Conservation (phyloP, 208 protist species). For the Wallacemonas sp. region DNA sequence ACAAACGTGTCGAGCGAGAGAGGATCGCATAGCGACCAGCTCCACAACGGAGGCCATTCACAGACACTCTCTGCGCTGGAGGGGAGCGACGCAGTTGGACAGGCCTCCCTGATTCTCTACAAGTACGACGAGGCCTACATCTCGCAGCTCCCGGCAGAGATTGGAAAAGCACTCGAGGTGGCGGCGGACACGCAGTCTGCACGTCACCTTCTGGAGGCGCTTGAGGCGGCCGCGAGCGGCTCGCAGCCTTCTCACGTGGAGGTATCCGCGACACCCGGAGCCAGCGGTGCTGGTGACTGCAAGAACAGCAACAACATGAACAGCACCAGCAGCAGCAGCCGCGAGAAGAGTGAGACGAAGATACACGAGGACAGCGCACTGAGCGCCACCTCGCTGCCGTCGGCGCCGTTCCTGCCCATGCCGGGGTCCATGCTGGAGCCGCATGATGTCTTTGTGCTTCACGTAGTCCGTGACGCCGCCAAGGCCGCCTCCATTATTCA, state of each 20-base stretch:
- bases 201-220: background rate
- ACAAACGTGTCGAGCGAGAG: background rate
- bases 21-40: background rate
- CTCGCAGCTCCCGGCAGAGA: background rate
- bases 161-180: background rate
- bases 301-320: conserved; percentile 6
- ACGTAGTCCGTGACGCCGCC: conserved; percentile 23
- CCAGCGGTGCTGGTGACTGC: background rate
- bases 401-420: background rate
- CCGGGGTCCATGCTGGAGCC: conserved; percentile 27
- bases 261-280: too few species aligned
- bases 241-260: background rate
- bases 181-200: background rate
- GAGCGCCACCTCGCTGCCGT: too few species aligned
- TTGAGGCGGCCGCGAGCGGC: background rate
- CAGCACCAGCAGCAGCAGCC: conserved; percentile 18
- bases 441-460: conserved; percentile 37
- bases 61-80: background rate
- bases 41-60: background rate
- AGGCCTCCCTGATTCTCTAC: background rate
- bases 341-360: background rate
- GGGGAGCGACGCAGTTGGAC: background rate
- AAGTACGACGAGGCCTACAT: background rate
- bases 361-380: too few species aligned
- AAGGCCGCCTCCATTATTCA: conserved; percentile 32